Conservation (phyloP, 1,284 basidiomycete genomes). For the Sporisorium graminicola region DNA sequence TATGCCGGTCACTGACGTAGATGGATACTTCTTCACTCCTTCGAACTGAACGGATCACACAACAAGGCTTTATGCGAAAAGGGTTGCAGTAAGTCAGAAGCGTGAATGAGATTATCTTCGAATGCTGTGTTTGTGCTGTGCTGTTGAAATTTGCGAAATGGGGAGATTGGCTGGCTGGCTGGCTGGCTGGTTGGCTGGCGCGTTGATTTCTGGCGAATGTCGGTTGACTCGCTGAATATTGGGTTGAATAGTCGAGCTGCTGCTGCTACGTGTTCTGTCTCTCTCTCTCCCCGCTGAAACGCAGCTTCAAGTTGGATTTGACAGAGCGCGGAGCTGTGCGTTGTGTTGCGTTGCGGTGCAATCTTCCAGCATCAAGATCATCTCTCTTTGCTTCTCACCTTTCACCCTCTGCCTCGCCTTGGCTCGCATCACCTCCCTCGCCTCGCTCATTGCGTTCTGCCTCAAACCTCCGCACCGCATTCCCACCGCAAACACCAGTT, state of each 20-base stretch:
- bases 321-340: slow-evolving; percentile 31
- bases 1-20: not conserved
- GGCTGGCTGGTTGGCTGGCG: slow-evolving; percentile 4
- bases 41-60: too few relatives aligned
- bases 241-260: not conserved
- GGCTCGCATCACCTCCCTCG: slow-evolving; percentile 4
- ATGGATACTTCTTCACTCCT: not conserved
- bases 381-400: not conserved
- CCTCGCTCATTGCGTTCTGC: not conserved
- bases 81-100: not conserved
- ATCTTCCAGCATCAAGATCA: slow-evolving; percentile 36
- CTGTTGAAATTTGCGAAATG: not conserved
- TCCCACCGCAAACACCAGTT: not conserved
- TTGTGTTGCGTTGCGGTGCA: slow-evolving; percentile 9
- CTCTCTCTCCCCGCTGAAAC: not conserved
- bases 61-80: not conserved
- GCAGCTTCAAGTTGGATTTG: slow-evolving; percentile 9
- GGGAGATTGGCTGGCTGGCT: not conserved
- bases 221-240: slow-evolving; percentile 5
- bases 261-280: slow-evolving; percentile 28
- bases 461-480: not conserved
- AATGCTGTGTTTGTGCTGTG: not conserved
- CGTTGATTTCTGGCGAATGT: too few relatives aligned
- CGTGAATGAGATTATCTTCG: not conserved
- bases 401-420: slow-evolving; percentile 11